Conservation (phyloP, 495 filamentous ascomycete species). For the Penicillium macrosclerotiorum region DNA sequence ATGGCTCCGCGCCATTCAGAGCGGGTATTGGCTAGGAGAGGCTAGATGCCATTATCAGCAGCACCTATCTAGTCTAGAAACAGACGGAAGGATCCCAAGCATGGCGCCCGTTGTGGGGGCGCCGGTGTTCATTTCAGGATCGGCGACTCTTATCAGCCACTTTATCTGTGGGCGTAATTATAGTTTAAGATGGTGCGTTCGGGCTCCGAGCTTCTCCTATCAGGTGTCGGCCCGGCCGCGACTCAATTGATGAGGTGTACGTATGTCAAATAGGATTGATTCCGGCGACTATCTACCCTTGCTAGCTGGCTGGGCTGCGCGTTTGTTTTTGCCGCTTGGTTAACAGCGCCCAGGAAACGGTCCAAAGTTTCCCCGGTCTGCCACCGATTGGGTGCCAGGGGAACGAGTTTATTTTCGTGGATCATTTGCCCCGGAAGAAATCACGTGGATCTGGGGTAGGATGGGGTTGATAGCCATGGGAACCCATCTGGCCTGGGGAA, state of each 20-base stretch:
- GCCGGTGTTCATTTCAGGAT: neutral
- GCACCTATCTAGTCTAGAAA: neutral
- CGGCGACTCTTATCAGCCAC: slow-evolving; percentile 1
- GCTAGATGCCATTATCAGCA: slow-evolving; percentile 1
- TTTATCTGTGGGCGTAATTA: neutral
- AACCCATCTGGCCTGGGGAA: too few relatives aligned
- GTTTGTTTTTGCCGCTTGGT: too few relatives aligned
- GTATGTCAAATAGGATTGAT: slow-evolving; percentile 4
- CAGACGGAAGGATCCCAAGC: neutral
- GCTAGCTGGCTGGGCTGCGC: too few relatives aligned
- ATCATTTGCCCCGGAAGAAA: neutral
- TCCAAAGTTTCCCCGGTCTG: too few relatives aligned
- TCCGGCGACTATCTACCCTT: too few relatives aligned
- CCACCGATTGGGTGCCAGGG: too few relatives aligned
- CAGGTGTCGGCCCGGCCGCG: neutral
- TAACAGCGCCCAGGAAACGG: too few relatives aligned
- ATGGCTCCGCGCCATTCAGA: too few relatives aligned
- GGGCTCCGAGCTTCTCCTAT: slow-evolving; percentile 5
- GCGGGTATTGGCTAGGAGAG: too few relatives aligned
- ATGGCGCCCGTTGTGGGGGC: slow-evolving; percentile 4
- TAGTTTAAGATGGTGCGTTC: neutral
- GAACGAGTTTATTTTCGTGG: too few relatives aligned
- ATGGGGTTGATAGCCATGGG: neutral
- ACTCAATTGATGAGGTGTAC: slow-evolving; percentile 1
- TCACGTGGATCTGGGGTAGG: slow-evolving; percentile 1